Conservation (phyloP, 2,329 filamentous ascomycete species). For the Falciphora oryzae region DNA sequence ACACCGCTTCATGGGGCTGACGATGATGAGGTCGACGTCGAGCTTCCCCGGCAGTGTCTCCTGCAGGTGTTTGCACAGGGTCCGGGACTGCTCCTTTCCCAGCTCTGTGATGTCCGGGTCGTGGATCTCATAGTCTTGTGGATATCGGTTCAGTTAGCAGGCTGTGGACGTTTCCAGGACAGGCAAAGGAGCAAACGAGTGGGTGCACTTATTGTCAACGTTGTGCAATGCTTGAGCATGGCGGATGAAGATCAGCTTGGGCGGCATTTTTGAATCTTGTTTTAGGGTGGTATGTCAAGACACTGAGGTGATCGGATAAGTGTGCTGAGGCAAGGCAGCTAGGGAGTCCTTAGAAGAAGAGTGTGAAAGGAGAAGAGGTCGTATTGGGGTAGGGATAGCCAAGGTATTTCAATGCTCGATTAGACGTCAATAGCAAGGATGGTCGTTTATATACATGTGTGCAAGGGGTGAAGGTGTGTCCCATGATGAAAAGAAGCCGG, state of each 20-base stretch:
- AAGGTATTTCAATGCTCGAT: not conserved
- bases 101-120: slow-evolving; percentile 45
- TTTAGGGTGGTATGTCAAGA: not conserved
- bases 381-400: not conserved
- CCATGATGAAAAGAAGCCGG: no score
- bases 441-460: not conserved
- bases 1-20: slow-evolving; percentile 60
- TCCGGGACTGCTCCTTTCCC: slow-evolving; percentile 43
- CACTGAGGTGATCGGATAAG: no score
- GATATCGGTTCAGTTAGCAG: slow-evolving; percentile 12
- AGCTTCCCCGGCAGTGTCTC: slow-evolving; percentile 34
- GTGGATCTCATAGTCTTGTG: slow-evolving; percentile 42
- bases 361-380: not conserved
- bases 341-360: not conserved
- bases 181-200: no score
- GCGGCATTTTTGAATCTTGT: slow-evolving; percentile 41
- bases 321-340: not conserved
- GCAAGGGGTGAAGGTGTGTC: not conserved
- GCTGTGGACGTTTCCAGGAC: not conserved
- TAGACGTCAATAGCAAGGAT: not conserved
- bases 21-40: slow-evolving; percentile 49
- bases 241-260: slow-evolving; percentile 72
- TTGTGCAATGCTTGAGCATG: slow-evolving; percentile 73
- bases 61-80: slow-evolving; percentile 36
- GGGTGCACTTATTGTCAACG: slow-evolving; percentile 38